Conservation (phyloP, 2,329 filamentous ascomycete genomes). For the Epichloe typhina region DNA sequence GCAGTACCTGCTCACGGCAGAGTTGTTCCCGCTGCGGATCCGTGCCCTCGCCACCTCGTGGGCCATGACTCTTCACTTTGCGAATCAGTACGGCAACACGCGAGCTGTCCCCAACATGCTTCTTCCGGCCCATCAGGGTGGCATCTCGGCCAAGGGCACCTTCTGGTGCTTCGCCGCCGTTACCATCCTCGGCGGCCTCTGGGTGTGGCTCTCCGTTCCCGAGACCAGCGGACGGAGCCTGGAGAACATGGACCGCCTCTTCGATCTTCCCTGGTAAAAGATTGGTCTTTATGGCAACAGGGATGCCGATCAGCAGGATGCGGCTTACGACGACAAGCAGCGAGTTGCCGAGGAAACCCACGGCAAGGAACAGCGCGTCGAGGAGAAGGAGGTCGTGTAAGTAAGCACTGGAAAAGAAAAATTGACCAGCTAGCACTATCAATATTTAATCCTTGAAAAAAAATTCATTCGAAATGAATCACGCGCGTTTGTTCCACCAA, state of each 20-base stretch:
- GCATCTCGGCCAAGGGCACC: slow-evolving; percentile 49
- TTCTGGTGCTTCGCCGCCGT: slow-evolving; percentile 65
- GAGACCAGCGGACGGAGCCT: slow-evolving; percentile 55
- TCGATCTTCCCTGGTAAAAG: slow-evolving; percentile 60
- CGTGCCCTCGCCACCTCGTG: slow-evolving; percentile 57
- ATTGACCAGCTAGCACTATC: no score
- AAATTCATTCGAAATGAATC: no score
- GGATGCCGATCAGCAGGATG: slow-evolving; percentile 35
- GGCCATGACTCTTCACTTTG: slow-evolving; percentile 69
- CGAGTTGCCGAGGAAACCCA: slow-evolving; percentile 19
- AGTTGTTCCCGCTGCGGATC: slow-evolving; percentile 64
- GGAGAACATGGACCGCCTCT: slow-evolving; percentile 60
- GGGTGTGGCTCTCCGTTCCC: slow-evolving; percentile 61
- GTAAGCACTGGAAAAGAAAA: no score
- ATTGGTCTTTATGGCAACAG: slow-evolving; percentile 48
- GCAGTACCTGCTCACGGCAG: slow-evolving; percentile 67
- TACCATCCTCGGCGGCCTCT: slow-evolving; percentile 52
- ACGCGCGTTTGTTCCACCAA: no score
- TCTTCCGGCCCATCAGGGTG: slow-evolving; percentile 30
- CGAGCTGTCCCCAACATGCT: slow-evolving; percentile 67
- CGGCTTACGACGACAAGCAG: slow-evolving; percentile 31
- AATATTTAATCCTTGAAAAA: no score
- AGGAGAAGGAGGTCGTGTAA: slow-evolving; percentile 8
- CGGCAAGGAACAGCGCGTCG: slow-evolving; percentile 21
- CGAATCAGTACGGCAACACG: slow-evolving; percentile 65